phyloP scores from a whole-genome alignment of 2,329 filamentous ascomycete species.

The Aureobasidium vineae region DNA sequence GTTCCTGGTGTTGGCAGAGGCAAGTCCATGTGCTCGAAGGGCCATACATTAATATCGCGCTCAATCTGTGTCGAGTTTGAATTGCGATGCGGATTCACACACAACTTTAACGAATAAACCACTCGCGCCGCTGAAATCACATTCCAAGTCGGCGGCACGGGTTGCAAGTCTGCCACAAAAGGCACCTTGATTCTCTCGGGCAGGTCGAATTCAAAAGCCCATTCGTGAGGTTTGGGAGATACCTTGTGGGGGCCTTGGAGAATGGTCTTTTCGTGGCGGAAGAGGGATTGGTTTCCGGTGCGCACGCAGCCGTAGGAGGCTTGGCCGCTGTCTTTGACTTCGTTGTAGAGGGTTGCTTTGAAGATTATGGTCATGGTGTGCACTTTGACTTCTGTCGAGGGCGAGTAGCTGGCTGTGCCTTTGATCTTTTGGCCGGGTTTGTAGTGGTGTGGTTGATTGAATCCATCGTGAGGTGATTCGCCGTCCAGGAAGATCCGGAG shows the following conservation, averaged over 20 bases:
- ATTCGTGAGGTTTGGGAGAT: conserved; percentile 2
- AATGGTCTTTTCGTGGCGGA: background rate
- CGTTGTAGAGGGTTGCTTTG: conserved; percentile 17
- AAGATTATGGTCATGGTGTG: conserved; percentile 10
- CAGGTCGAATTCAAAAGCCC: conserved; percentile 5
- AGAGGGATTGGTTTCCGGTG: conserved; percentile 4
- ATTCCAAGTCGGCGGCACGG: conserved; percentile 3
- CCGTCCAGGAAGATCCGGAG: conserved; percentile 3
- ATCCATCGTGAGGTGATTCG: background rate
- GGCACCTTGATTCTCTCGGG: conserved; percentile 2
- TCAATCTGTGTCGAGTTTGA: background rate
- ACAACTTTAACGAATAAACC: background rate
- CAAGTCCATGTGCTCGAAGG: background rate
- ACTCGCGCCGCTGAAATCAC: background rate
- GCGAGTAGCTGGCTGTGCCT: background rate
- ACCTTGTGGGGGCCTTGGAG: conserved; percentile 11
- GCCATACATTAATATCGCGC: conserved; percentile 1
- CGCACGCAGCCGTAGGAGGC: background rate
- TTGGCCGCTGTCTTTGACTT: background rate
- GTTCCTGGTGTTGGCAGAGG: background rate
- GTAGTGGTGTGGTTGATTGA: background rate
- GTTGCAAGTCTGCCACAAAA: conserved; percentile 9
- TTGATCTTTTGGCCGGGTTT: conserved; percentile 5
- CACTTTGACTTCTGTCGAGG: conserved; percentile 1
- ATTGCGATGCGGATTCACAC: background rate